These are phyloP conservation scores for Babesia divergens DNA, from an alignment of 169 alveolate genomes.

Conservation along the genomic window DNA sequence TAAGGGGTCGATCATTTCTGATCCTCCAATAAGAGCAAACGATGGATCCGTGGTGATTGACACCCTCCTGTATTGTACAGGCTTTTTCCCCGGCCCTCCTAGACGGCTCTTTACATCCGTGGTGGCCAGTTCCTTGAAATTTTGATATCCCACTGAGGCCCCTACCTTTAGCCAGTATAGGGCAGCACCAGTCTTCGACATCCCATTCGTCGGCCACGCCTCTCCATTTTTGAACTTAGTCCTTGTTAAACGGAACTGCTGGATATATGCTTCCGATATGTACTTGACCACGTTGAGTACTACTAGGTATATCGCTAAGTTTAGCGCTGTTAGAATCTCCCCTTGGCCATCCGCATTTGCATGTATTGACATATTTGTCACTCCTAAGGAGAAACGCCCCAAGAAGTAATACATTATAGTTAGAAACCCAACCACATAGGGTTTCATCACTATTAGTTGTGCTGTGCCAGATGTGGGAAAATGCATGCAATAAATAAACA, in stretches of 20 bases:
- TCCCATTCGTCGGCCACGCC: constrained; percentile 34
- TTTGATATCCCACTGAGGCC: neutral
- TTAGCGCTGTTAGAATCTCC: neutral
- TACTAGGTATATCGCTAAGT: constrained; percentile 12
- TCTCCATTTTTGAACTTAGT: neutral
- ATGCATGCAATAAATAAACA: constrained; percentile 15
- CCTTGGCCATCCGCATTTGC: constrained; percentile 2
- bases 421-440: constrained; percentile 15
- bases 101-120: neutral
- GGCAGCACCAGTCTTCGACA: neutral
- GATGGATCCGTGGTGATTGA: too few species aligned
- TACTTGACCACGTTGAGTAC: constrained; percentile 6
- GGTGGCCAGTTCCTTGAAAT: neutral
- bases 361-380: neutral
- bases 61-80: too few species aligned
- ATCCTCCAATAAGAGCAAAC: too few species aligned
- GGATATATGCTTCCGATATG: constrained; percentile 20
- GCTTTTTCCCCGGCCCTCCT: too few species aligned
- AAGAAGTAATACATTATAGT: constrained; percentile 1
- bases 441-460: neutral
- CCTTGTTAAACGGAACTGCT: neutral
- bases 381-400: neutral
- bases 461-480: neutral
- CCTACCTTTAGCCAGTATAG: constrained; percentile 6
- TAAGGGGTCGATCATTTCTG: too few species aligned